Conservation (phyloP, 345 rosid genomes). For the Eucalyptus regnans region DNA sequence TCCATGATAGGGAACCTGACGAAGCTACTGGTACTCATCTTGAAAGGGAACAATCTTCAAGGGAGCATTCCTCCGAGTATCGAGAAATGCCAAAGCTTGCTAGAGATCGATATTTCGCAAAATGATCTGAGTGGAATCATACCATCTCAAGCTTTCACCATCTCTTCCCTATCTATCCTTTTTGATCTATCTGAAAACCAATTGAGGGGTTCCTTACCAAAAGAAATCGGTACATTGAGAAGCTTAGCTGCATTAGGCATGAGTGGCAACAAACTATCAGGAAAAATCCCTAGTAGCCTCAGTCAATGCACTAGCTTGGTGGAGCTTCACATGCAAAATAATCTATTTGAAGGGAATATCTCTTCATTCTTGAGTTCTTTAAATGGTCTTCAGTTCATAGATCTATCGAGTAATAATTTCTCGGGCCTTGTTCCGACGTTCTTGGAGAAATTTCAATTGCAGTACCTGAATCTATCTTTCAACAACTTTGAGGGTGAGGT, state of each 20-base stretch:
- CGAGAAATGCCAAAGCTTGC: background rate
- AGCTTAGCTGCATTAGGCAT: background rate
- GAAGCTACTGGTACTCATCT: background rate
- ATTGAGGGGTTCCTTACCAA: background rate
- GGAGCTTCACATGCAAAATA: background rate
- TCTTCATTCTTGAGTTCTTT: background rate
- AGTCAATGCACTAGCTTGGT: background rate
- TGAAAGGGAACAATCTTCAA: background rate
- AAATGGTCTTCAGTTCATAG: background rate
- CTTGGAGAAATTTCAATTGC: background rate
- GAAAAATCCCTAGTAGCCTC: background rate
- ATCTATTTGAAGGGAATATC: background rate
- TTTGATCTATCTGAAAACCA: background rate
- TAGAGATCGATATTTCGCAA: background rate
- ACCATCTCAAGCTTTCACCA: background rate
- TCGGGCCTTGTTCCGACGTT: background rate
- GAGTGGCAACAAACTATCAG: background rate
- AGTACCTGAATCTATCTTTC: background rate
- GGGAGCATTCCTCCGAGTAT: constrained; percentile 1
- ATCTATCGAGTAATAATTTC: background rate
- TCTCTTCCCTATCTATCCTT: background rate
- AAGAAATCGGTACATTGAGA: background rate
- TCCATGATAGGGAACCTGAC: background rate
- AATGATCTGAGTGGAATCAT: background rate
- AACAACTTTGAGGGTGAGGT: constrained; percentile 6